These are phyloP conservation scores for Novymonas esmeraldas DNA, from an alignment of 208 protist species.

Conservation along the genomic window DNA sequence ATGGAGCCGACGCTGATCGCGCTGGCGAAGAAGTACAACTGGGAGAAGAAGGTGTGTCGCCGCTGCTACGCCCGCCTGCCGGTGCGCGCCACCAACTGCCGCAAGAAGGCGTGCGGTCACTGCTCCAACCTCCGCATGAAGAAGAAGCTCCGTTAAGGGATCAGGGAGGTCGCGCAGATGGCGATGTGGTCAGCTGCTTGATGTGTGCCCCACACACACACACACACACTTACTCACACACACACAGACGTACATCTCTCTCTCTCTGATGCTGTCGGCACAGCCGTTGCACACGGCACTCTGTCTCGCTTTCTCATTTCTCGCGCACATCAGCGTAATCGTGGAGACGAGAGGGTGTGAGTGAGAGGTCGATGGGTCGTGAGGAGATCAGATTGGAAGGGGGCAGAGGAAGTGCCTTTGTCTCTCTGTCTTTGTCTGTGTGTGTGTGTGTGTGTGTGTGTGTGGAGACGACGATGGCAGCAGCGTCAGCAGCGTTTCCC, in stretches of 20 bases:
- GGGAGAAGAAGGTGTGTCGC: constrained; percentile 90
- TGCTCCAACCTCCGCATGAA: constrained; percentile 98
- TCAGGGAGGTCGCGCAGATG: not conserved
- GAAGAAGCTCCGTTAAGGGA: constrained; percentile 94
- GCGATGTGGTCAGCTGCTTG: not conserved
- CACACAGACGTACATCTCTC: not conserved
- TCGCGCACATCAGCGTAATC: not conserved
- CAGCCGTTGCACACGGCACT: not conserved
- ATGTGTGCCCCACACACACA: not conserved
- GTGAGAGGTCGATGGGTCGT: not conserved
- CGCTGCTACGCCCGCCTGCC: constrained; percentile 93
- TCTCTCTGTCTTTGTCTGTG: not conserved
- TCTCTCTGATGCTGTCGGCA: not conserved
- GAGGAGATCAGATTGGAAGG: not conserved
- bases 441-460: not conserved
- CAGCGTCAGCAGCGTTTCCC: too few species aligned
- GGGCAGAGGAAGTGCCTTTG: not conserved
- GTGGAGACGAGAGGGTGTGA: too few species aligned
- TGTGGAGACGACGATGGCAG: too few species aligned
- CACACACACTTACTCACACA: not conserved
- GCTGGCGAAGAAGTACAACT: constrained; percentile 98
- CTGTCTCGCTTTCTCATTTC: not conserved
- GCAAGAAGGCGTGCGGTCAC: constrained; percentile 99
- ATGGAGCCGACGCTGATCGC: constrained; percentile 98
- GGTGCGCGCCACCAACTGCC: constrained; percentile 98